Base-by-base conservation (phyloP, 352 stramenopile genomes). In the Phytophthora chlamydospora region DNA sequence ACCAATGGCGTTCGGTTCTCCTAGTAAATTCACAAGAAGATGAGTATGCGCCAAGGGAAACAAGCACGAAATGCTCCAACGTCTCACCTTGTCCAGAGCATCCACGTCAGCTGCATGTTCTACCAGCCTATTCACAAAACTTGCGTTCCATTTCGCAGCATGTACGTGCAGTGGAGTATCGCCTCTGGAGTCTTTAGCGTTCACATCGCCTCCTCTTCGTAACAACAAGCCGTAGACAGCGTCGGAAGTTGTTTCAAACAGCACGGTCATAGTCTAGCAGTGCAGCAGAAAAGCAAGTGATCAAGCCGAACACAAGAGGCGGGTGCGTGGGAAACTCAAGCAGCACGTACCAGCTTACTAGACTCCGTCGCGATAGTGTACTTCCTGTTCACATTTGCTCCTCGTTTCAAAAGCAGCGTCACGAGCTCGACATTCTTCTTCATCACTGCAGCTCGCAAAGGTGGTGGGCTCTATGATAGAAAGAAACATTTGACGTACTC, bases 401-500 rank as follows among this genome's bases (percentile, higher is more conserved):
- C 59, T 39, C 59, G 52, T 36, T 68, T 68, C 19, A 73, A 16
- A 24, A 73, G 53, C 24, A 73, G 16, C 9, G 52, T 62, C 6
- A 64, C 53, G 32, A 73, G 11, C 34, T 73, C 58, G 10, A 66
- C 38, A 35, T 66, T 73, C 13, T 60, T 65, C 9, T 43, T 48
- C 4, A 62, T 12, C 14, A 73, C 65, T 19, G 65, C 65, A 62
- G 65, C 65, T 58, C 59, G 65, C 65, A 73, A 53, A 27, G 65
- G 65, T 24, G 58, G 65, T 19, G 59, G 65, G 16, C 29, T 73
- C 64, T 71, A 38, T 32, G 27, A 6, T 24, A 19, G n/a, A n/a
- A 9, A 21, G 13, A 12, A 16, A 21, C 8, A 4, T 13, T 8
- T 8, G 13, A 44, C 27, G 31, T 29, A 27, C 4, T 21, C 8